Conservation (phyloP, 345 rosid genomes). For the Syzygium grande region DNA sequence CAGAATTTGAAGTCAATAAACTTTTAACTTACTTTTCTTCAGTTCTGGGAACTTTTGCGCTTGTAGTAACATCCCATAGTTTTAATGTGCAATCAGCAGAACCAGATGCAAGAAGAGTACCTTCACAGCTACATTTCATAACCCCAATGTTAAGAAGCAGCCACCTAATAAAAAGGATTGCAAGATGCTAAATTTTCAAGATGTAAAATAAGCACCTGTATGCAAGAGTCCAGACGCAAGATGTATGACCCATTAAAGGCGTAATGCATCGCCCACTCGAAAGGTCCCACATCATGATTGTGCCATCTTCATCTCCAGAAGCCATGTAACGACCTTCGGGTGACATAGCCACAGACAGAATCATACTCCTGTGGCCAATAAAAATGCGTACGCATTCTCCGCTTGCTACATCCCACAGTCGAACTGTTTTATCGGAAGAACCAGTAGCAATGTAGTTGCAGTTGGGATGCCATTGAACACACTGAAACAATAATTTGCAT, state of each 20-base stretch:
- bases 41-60: slow-evolving; percentile 47
- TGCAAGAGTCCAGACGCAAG: slow-evolving; percentile 85
- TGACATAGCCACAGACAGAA: slow-evolving; percentile 82
- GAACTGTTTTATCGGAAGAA: slow-evolving; percentile 83
- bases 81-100: slow-evolving; percentile 94
- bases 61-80: slow-evolving; percentile 80
- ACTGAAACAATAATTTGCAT: slow-evolving; percentile 36
- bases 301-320: slow-evolving; percentile 95
- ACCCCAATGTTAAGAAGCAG: slow-evolving; percentile 2
- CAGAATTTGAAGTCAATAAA: background rate
- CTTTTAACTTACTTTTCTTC: slow-evolving; percentile 59
- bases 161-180: background rate
- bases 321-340: slow-evolving; percentile 98
- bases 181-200: background rate
- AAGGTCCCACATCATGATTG: slow-evolving; percentile 98
- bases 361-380: slow-evolving; percentile 77
- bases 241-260: slow-evolving; percentile 88
- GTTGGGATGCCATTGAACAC: slow-evolving; percentile 97
- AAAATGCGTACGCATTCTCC: slow-evolving; percentile 90
- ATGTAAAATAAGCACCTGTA: slow-evolving; percentile 44
- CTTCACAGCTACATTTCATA: slow-evolving; percentile 57
- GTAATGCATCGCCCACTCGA: slow-evolving; percentile 87
- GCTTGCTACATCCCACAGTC: slow-evolving; percentile 89
- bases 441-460: slow-evolving; percentile 96
- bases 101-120: slow-evolving; percentile 92